These are phyloP conservation scores for Sporothrix schenckii DNA, from an alignment of 2,329 filamentous ascomycete genomes.

Conservation along the genomic window DNA sequence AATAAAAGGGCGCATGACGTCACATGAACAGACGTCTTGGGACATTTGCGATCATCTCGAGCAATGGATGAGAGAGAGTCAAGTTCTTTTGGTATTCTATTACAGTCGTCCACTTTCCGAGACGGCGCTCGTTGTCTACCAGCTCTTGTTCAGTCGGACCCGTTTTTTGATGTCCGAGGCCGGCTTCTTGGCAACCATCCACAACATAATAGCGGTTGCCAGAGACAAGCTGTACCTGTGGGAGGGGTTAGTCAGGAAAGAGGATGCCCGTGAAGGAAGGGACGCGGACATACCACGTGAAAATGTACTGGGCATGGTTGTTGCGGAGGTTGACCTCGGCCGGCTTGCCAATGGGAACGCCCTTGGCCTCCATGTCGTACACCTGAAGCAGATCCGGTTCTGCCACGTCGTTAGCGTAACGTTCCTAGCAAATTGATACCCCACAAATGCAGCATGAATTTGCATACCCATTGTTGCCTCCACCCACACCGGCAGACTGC, in stretches of 20 bases:
- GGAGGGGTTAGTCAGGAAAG: constrained; percentile 29
- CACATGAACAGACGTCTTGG: constrained; percentile 39
- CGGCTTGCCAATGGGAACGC: constrained; percentile 84
- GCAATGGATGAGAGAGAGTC: constrained; percentile 35
- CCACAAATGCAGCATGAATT: not conserved
- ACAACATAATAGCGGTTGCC: constrained; percentile 93
- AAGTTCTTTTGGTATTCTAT: constrained; percentile 2
- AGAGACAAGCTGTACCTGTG: constrained; percentile 79
- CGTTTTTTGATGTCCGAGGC: constrained; percentile 71
- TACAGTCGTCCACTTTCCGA: not conserved
- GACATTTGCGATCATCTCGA: not conserved
- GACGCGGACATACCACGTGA: constrained; percentile 77
- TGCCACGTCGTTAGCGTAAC: constrained; percentile 42
- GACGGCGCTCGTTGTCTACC: constrained; percentile 53
- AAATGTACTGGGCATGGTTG: constrained; percentile 97
- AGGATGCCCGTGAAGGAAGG: constrained; percentile 11
- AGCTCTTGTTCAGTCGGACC: constrained; percentile 74
- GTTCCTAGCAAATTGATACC: not conserved
- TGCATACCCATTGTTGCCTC: constrained; percentile 86
- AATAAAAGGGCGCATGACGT: constrained; percentile 39
- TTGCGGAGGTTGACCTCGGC: constrained; percentile 93
- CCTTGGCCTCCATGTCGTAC: constrained; percentile 74
- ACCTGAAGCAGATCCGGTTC: constrained; percentile 77
- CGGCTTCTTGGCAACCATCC: constrained; percentile 90
- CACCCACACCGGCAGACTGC: constrained; percentile 88